Conservation (phyloP, 768 basidiomycete genomes). For the Phaeolepiota aurea region DNA sequence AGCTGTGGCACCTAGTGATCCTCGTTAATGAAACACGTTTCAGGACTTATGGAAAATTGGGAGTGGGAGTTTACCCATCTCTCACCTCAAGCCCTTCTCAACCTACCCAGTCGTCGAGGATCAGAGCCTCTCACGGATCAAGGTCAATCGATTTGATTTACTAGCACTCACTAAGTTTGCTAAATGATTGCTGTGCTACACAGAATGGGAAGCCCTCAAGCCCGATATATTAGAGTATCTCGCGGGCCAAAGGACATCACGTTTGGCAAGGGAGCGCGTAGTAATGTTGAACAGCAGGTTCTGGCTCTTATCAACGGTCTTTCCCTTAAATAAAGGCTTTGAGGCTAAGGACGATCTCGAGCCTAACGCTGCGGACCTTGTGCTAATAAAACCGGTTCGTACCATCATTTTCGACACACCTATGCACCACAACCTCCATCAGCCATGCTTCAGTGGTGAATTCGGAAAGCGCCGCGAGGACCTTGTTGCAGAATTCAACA, state of each 20-base stretch:
- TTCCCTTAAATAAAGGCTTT: neutral
- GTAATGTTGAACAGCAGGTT: neutral
- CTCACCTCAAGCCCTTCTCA: too few relatives aligned
- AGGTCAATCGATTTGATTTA: too few relatives aligned
- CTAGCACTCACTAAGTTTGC: too few relatives aligned
- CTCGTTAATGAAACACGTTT: too few relatives aligned
- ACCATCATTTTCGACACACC: conserved; percentile 12
- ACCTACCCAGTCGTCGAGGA: too few relatives aligned
- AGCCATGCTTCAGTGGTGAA: too few relatives aligned
- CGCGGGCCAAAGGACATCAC: conserved; percentile 6
- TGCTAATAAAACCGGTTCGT: conserved; percentile 12
- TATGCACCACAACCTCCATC: neutral
- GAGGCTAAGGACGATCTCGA: neutral
- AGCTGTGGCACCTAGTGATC: too few relatives aligned
- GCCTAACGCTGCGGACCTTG: conserved; percentile 10
- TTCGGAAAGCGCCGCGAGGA: neutral
- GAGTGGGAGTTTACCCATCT: too few relatives aligned
- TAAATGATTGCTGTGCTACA: too few relatives aligned
- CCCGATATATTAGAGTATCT: conserved; percentile 10
- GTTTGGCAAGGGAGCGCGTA: conserved; percentile 6
- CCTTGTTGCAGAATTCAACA: conserved; percentile 12
- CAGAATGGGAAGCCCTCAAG: conserved; percentile 18
- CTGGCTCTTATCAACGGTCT: neutral
- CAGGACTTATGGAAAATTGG: too few relatives aligned
- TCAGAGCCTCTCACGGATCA: too few relatives aligned